phyloP scores from a whole-genome alignment of 768 basidiomycete genomes.

The Mycena rosella region DNA sequence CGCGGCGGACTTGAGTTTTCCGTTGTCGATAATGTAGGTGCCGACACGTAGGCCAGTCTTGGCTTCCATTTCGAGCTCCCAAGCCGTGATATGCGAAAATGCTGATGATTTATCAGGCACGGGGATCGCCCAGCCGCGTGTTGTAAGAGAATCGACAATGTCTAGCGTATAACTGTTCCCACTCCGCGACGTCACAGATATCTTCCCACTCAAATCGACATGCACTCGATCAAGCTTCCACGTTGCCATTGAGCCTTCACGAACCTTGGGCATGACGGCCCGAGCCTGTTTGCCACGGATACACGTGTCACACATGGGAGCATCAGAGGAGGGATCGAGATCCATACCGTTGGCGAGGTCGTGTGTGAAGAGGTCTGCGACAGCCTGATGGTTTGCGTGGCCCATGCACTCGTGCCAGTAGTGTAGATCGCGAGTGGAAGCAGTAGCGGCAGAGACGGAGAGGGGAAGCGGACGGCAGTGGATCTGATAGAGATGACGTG shows the following conservation, averaged over 20 bases:
- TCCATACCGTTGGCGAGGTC: conserved; percentile 16
- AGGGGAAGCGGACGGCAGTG: not conserved
- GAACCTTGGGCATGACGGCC: conserved; percentile 45
- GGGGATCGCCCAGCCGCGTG: not conserved
- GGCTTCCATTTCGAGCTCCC: not conserved
- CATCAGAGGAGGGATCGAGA: no score
- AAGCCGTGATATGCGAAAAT: not conserved
- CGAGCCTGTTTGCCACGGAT: conserved; percentile 55
- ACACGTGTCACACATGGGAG: conserved; percentile 42
- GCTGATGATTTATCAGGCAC: not conserved
- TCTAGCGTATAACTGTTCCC: not conserved
- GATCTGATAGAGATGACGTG: conserved; percentile 14
- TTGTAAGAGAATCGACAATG: not conserved
- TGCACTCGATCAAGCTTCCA: not conserved
- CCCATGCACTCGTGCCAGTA: conserved; percentile 12
- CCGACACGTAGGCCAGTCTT: not conserved
- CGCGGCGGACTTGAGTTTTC: not conserved
- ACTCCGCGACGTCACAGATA: not conserved
- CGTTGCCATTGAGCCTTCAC: conserved; percentile 30
- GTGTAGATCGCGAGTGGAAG: not conserved
- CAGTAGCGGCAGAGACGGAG: not conserved
- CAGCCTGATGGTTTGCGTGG: not conserved
- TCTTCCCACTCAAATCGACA: not conserved
- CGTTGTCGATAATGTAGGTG: not conserved
- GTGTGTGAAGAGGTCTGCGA: conserved; percentile 1